Conservation (phyloP, 352 stramenopile genomes). For the Globisporangium spiculum region DNA sequence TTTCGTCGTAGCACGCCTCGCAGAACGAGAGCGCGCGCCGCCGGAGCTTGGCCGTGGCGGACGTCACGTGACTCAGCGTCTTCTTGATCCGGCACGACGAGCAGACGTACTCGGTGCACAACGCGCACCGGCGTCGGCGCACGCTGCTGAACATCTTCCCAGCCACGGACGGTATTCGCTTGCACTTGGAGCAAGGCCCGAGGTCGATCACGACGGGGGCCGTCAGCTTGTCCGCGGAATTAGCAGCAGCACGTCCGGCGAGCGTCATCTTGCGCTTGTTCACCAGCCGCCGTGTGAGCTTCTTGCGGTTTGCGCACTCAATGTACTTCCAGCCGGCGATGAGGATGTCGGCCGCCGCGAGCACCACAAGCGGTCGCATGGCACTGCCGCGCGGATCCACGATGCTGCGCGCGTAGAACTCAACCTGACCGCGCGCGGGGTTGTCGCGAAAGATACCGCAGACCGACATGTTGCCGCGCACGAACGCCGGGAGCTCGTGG, state of each 20-base stretch:
- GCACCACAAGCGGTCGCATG: neutral
- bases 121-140: neutral
- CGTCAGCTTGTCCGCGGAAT: neutral
- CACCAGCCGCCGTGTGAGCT: neutral
- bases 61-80: constrained; percentile 9
- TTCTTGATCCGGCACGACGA: constrained; percentile 9
- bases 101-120: constrained; percentile 1
- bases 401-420: neutral
- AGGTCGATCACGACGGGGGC: neutral
- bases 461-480: constrained; percentile 17
- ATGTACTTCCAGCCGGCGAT: neutral
- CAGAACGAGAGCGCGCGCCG: neutral
- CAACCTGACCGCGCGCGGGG: neutral
- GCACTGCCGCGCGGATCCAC: neutral
- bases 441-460: neutral
- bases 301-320: neutral
- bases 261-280: neutral
- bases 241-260: no score
- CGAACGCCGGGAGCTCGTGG: constrained; percentile 21
- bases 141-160: neutral
- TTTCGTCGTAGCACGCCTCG: neutral
- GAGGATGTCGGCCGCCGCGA: neutral
- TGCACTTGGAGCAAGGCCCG: neutral
- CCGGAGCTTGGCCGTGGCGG: neutral
- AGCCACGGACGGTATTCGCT: neutral